Conservation (phyloP, 108 stramenopile genomes). For the Discostella pseudostelligera region DNA sequence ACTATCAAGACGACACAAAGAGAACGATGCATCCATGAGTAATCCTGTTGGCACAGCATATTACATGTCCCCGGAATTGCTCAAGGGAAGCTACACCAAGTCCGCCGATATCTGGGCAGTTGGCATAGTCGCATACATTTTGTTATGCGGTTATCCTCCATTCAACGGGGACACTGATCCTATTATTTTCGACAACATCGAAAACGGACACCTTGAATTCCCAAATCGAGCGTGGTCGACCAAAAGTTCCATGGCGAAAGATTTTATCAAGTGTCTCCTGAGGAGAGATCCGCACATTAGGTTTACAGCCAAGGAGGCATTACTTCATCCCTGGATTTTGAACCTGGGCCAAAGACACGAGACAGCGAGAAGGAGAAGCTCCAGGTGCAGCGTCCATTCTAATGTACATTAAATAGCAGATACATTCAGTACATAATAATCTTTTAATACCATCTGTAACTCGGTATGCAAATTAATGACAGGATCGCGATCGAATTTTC, state of each 20-base stretch:
- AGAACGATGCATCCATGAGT: conserved; percentile 7
- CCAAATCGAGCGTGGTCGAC: conserved; percentile 14
- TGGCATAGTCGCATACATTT: conserved; percentile 90
- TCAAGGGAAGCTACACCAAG: conserved; percentile 55
- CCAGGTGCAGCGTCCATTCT: not conserved
- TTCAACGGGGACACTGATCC: conserved; percentile 94
- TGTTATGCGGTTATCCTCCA: conserved; percentile 94
- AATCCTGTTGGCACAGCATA: conserved; percentile 56
- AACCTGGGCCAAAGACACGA: not conserved
- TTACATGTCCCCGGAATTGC: conserved; percentile 63
- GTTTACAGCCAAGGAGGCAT: conserved; percentile 56
- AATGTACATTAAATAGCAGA: not conserved
- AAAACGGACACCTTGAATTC: conserved; percentile 42
- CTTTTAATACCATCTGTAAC: too few species aligned
- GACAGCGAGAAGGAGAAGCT: not conserved
- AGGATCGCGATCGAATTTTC: too few species aligned
- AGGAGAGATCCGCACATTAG: conserved; percentile 55
- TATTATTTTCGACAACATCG: conserved; percentile 65
- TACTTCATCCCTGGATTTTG: conserved; percentile 29
- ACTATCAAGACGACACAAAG: conserved; percentile 20
- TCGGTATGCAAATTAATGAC: too few species aligned
- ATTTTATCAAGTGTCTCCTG: conserved; percentile 29
- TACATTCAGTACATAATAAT: too few species aligned
- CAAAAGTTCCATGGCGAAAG: conserved; percentile 14
- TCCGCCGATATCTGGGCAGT: conserved; percentile 87